These are phyloP conservation scores for Candida vartiovaarae DNA, from an alignment of 805 yeast species.

Conservation along the genomic window DNA sequence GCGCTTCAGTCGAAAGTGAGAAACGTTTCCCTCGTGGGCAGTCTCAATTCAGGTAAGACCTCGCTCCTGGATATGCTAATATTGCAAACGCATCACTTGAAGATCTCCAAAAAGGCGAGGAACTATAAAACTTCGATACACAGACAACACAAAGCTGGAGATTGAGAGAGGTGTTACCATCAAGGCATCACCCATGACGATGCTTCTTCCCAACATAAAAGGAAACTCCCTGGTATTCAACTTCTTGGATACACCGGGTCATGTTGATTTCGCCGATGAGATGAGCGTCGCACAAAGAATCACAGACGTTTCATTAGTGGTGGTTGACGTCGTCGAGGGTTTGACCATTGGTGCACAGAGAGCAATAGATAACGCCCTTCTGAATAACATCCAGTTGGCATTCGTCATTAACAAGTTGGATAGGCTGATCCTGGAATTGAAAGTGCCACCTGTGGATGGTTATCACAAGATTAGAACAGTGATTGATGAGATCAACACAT, in stretches of 20 bases:
- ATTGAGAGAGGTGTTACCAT: constrained; percentile 63
- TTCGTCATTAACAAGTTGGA: constrained; percentile 79
- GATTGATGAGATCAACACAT: constrained; percentile 58
- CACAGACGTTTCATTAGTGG: constrained; percentile 60
- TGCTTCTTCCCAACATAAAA: constrained; percentile 46
- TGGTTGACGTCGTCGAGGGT: constrained; percentile 86
- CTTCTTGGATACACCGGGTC: constrained; percentile 88
- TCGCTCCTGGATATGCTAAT: constrained; percentile 65
- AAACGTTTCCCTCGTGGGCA: constrained; percentile 76
- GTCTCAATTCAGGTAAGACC: constrained; percentile 82
- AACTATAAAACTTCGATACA: constrained; percentile 52
- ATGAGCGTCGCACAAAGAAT: constrained; percentile 46
- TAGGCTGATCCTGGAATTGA: constrained; percentile 71
- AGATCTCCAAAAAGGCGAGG: constrained; percentile 47
- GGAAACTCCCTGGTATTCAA: constrained; percentile 54
- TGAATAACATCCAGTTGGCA: constrained; percentile 42
- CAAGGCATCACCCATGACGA: constrained; percentile 52
- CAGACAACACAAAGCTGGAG: constrained; percentile 69
- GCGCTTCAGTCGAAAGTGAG: constrained; percentile 57
- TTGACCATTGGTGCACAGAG: constrained; percentile 49
- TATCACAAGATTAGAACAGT: constrained; percentile 57
- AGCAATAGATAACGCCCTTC: constrained; percentile 45
- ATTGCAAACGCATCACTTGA: constrained; percentile 49
- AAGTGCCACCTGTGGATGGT: constrained; percentile 67
- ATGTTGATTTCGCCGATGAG: constrained; percentile 77